phyloP scores from a whole-genome alignment of 2,329 filamentous ascomycete species.

The Colletotrichum kahawae region DNA sequence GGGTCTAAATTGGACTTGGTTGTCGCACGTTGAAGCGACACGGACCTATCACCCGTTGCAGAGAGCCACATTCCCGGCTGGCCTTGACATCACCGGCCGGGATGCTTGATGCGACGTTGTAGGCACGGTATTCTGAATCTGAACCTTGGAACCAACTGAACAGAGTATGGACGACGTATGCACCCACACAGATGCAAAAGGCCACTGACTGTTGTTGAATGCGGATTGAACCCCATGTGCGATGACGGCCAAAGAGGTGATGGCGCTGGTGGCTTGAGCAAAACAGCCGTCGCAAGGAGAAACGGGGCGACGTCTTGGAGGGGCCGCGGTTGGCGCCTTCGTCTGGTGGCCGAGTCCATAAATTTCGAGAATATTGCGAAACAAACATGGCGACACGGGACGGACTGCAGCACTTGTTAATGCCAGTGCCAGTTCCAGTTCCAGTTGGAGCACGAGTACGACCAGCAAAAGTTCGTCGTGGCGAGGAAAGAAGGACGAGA shows the following conservation, averaged over 20 bases:
- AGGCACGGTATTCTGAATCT: not conserved
- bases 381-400: not conserved
- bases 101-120: constrained; percentile 1
- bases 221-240: not conserved
- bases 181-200: not conserved
- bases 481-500: not conserved
- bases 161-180: not conserved
- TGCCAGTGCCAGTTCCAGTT: not conserved
- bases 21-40: constrained; percentile 15
- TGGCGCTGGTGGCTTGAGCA: not conserved
- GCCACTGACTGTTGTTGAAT: not conserved
- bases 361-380: constrained; percentile 4
- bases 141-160: not conserved
- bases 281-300: constrained; percentile 8
- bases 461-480: not conserved
- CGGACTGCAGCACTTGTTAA: not conserved
- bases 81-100: constrained; percentile 19
- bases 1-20: not conserved
- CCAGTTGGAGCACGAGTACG: not conserved
- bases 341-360: not conserved
- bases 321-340: not conserved
- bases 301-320: not conserved
- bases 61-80: not conserved
- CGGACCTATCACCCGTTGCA: constrained; percentile 19
- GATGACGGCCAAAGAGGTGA: not conserved